These are phyloP conservation scores for Brassica carinata DNA, from an alignment of 345 rosid species.

Conservation along the genomic window DNA sequence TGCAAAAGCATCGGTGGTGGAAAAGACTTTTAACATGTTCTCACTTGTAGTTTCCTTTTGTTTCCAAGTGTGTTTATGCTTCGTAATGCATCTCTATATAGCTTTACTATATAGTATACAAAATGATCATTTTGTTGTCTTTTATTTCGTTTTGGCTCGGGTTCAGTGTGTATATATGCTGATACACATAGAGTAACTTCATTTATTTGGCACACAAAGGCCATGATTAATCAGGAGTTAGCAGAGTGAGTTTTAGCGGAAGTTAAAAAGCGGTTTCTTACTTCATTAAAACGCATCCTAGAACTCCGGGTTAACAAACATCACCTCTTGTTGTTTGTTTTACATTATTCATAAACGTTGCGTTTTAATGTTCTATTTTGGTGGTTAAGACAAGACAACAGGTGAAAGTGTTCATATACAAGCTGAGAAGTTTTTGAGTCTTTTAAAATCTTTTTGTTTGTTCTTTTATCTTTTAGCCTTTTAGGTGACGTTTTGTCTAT, in stretches of 20 bases:
- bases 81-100: constrained; percentile 24
- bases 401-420: constrained; percentile 11
- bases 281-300: no score
- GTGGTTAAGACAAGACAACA: neutral
- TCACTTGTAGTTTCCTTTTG: constrained; percentile 34
- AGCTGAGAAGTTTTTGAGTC: constrained; percentile 1
- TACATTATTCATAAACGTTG: no score
- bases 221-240: no score
- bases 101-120: neutral
- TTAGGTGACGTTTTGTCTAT: constrained; percentile 36
- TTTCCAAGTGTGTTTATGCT: constrained; percentile 35
- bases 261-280: no score
- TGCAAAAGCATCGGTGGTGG: constrained; percentile 37
- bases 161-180: no score
- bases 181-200: no score
- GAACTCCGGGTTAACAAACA: no score
- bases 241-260: no score
- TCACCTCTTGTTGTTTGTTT: no score
- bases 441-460: constrained; percentile 13
- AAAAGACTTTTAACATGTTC: constrained; percentile 32
- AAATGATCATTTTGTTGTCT: constrained; percentile 23
- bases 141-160: constrained; percentile 10
- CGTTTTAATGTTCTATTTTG: no score
- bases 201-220: no score
- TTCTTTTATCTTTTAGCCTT: constrained; percentile 21